These are phyloP conservation scores for Leucocoprinus leucothites DNA, from an alignment of 768 basidiomycete species.

Conservation along the genomic window DNA sequence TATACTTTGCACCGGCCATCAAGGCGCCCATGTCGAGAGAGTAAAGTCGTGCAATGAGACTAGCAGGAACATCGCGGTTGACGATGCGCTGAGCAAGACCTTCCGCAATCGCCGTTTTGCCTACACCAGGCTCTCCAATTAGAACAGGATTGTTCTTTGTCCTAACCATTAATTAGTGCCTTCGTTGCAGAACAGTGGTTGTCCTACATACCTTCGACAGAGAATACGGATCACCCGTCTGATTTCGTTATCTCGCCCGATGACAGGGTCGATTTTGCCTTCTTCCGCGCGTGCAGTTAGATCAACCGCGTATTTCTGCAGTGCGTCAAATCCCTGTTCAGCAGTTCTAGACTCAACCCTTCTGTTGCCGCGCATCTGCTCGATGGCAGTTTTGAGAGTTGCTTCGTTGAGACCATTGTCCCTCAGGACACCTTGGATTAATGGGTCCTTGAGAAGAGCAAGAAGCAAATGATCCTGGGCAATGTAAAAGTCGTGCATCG, in stretches of 20 bases:
- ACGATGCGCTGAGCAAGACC: conserved; percentile 95
- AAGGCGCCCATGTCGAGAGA: conserved; percentile 95
- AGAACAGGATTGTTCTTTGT: conserved; percentile 98
- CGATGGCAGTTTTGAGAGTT: conserved; percentile 69
- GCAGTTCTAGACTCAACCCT: conserved; percentile 84
- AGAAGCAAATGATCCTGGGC: conserved; percentile 91
- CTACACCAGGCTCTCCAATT: conserved; percentile 93
- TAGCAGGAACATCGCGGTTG: conserved; percentile 85
- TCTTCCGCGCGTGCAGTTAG: conserved; percentile 85
- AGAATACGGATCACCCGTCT: conserved; percentile 81
- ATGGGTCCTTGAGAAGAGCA: conserved; percentile 74
- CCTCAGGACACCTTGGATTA: conserved; percentile 67
- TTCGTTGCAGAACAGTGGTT: conserved; percentile 19
- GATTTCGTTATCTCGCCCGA: conserved; percentile 92
- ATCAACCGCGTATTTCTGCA: conserved; percentile 86
- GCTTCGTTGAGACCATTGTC: conserved; percentile 72
- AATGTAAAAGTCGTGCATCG: conserved; percentile 87
- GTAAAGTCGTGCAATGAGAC: conserved; percentile 70
- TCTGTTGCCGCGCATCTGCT: conserved; percentile 79
- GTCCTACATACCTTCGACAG: conserved; percentile 55
- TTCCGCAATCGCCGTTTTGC: conserved; percentile 94
- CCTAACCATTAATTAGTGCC: conserved; percentile 31
- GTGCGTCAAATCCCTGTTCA: conserved; percentile 90
- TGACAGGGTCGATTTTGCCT: conserved; percentile 94
- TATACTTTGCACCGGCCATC: conserved; percentile 91